phyloP scores from a whole-genome alignment of 352 stramenopile species.

The Phytophthora syringae region DNA sequence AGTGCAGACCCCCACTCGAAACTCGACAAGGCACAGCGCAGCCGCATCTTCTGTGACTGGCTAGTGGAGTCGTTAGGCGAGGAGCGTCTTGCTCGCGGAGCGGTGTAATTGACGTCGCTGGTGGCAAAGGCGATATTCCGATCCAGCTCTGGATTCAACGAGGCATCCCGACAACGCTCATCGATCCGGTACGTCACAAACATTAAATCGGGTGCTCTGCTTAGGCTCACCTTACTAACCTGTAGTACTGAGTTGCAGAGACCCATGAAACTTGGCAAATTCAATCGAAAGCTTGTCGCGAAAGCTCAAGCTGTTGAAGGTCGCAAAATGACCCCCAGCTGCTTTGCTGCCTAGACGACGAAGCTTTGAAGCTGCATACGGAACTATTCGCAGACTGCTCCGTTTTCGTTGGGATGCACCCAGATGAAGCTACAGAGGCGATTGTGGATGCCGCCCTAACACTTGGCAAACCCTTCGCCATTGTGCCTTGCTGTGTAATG shows the following conservation, averaged over 20 bases:
- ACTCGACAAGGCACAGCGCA: constrained; percentile 71
- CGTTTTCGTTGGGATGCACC: constrained; percentile 94
- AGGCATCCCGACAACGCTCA: constrained; percentile 80
- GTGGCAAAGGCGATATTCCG: constrained; percentile 87
- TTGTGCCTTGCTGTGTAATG: constrained; percentile 98
- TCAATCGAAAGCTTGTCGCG: constrained; percentile 70
- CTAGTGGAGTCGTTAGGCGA: constrained; percentile 70
- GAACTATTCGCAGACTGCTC: constrained; percentile 83
- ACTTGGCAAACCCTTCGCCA: constrained; percentile 92
- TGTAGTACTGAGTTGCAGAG: constrained; percentile 40
- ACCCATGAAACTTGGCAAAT: constrained; percentile 81
- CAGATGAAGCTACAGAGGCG: constrained; percentile 95
- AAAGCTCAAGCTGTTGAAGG: constrained; percentile 35
- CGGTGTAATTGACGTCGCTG: constrained; percentile 89
- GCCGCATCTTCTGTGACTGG: constrained; percentile 84
- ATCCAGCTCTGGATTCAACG: constrained; percentile 85
- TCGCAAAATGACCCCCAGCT: constrained; percentile 61
- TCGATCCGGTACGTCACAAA: constrained; percentile 73
- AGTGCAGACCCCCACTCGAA: constrained; percentile 75
- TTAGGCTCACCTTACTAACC: not conserved
- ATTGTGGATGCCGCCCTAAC: constrained; percentile 93
- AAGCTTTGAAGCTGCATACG: constrained; percentile 51
- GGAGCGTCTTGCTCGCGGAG: constrained; percentile 45
- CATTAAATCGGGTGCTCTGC: not conserved
- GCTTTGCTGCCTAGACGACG: constrained; percentile 61